Percentiles rank a stretch among this genome's conserved stretches.
Evolutionary conservation across 306 rosid genomes (phyloP).

Genomic region (Castanopsis chinensis): DNA sequence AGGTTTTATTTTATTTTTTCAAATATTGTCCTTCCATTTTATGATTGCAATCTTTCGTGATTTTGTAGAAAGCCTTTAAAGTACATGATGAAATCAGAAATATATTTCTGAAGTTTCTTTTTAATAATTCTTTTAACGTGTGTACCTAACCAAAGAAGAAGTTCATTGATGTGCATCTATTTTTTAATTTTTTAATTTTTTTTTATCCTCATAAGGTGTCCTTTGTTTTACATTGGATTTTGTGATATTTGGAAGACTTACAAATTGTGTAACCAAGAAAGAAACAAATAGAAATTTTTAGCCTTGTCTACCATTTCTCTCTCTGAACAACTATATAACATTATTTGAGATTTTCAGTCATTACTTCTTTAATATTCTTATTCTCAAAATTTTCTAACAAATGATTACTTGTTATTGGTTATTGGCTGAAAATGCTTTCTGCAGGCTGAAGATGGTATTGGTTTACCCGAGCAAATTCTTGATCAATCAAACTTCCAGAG

Average conservation of each 20-base stretch:
- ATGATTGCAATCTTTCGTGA: background rate
- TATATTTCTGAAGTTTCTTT: background rate
- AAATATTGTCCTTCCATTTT: background rate
- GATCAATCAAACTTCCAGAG: constrained; percentile 67
- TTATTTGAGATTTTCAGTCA: background rate
- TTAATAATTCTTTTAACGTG: background rate
- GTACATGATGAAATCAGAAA: background rate
- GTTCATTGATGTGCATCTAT: background rate
- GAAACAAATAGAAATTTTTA: background rate
- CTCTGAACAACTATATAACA: background rate
- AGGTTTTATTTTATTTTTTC: no score
- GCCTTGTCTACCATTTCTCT: background rate
- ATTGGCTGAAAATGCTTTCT: constrained; percentile 34
- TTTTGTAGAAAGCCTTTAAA: background rate
- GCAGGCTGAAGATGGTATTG: constrained; percentile 96
- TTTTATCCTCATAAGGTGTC: background rate
- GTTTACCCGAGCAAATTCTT: constrained; percentile 87
- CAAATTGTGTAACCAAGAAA: background rate
- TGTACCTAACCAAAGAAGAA: background rate
- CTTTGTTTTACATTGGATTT: background rate
- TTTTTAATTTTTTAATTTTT: background rate
- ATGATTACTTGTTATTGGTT: constrained; percentile 14
- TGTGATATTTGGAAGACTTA: background rate
- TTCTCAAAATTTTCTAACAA: background rate
- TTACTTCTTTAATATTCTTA: background rate